These are phyloP conservation scores for Colletotrichum tropicicola DNA, from an alignment of 2,329 filamentous ascomycete genomes.

Conservation along the genomic window DNA sequence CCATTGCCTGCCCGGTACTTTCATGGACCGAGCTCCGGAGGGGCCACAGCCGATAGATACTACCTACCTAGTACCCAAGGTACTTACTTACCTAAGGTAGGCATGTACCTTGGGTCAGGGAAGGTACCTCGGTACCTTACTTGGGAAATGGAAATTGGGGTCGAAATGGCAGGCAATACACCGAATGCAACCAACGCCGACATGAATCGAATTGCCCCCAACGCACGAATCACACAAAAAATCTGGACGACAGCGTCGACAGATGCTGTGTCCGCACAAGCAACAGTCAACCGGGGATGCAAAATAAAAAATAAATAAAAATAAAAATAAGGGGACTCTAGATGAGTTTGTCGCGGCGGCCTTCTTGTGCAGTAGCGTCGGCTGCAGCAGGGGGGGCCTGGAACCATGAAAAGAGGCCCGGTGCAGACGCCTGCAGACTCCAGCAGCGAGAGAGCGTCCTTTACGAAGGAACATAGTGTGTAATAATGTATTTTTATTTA, in stretches of 20 bases:
- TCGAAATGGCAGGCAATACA: neutral
- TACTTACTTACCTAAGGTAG: neutral
- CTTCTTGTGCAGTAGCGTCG: slow-evolving; percentile 26
- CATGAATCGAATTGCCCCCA: neutral
- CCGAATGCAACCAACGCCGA: neutral
- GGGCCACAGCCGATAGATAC: neutral
- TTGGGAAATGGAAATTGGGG: neutral
- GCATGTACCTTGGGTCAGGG: neutral
- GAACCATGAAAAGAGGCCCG: slow-evolving; percentile 29
- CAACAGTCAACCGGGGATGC: neutral
- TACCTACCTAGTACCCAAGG: neutral
- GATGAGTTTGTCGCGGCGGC: slow-evolving; percentile 20
- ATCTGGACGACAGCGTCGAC: neutral
- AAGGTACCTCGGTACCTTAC: neutral
- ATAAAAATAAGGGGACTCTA: neutral
- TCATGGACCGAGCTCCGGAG: neutral
- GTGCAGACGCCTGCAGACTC: slow-evolving; percentile 24
- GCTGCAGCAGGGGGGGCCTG: slow-evolving; percentile 20
- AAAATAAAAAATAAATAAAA: neutral
- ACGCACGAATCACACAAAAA: no score
- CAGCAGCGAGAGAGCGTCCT: neutral
- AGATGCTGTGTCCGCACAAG: neutral
- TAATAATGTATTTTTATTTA: no score
- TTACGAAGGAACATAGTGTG: no score
- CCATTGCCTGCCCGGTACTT: no score